Evolutionary conservation across 1,284 basidiomycete species (phyloP).

Genomic region (Ganoderma lingzhi): DNA sequence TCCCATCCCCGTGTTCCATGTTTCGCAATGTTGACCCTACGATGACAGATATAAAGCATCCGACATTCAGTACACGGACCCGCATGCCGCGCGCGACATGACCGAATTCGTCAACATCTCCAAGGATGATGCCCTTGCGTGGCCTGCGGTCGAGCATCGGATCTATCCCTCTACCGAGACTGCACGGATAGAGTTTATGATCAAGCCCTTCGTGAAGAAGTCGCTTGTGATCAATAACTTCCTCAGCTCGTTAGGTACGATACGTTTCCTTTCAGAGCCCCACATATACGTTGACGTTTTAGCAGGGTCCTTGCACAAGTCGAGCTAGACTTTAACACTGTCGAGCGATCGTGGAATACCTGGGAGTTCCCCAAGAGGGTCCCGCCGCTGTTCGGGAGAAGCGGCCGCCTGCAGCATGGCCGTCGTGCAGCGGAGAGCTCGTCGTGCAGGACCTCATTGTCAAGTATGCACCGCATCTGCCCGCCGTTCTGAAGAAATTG

Average conservation of each 20-base stretch:
- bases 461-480: slow-evolving; percentile 78
- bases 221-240: slow-evolving; percentile 41
- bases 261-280: slow-evolving; percentile 16
- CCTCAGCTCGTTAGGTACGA: slow-evolving; percentile 64
- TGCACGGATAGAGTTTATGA: slow-evolving; percentile 36
- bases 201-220: slow-evolving; percentile 41
- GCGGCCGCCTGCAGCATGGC: slow-evolving; percentile 81
- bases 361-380: slow-evolving; percentile 81
- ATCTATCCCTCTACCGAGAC: slow-evolving; percentile 41
- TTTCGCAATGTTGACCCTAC: background rate
- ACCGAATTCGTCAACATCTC: slow-evolving; percentile 45
- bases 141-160: slow-evolving; percentile 36
- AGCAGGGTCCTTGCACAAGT: slow-evolving; percentile 68
- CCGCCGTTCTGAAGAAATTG: slow-evolving; percentile 72
- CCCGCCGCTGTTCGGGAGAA: slow-evolving; percentile 65
- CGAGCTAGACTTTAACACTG: slow-evolving; percentile 80
- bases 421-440: slow-evolving; percentile 65
- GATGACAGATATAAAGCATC: slow-evolving; percentile 42
- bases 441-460: slow-evolving; percentile 73
- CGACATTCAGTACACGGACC: slow-evolving; percentile 44
- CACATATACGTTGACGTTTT: slow-evolving; percentile 8
- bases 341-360: slow-evolving; percentile 89
- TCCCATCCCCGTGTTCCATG: background rate
- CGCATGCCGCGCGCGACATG: slow-evolving; percentile 42
- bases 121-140: slow-evolving; percentile 43